Evolutionary conservation across 306 rosid genomes (phyloP), one percentile per base, ranked within the genome.

Genomic region (Pueraria montana): DNA sequence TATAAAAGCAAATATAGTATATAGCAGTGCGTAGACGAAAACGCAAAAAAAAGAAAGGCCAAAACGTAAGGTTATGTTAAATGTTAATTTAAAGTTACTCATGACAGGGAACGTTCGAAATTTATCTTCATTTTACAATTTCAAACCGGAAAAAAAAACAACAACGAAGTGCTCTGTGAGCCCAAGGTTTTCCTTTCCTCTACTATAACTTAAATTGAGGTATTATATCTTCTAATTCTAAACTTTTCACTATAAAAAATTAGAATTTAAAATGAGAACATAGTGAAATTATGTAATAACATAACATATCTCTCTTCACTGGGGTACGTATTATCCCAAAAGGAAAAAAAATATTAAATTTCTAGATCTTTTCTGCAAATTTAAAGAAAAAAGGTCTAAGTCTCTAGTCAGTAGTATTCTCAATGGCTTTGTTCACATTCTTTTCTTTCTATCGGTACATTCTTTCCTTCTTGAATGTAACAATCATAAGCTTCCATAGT

Each of bases 381-480:
- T 72, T 67, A 1, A 80, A 43, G 43, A 38, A 18, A 27, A 45
- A 65, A 30, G 18, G 72, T 46, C 38, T 14, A 64, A 55, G 16
- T n/a, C 42, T 71, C 45, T 48, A 50, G 65, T 52, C 76, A 8
- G 3, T n/a, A 30, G 10, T n/a, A 13, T 66, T 55, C 50, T 63
- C 52, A 72, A 4, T 67, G 32, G 82, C 55, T 78, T 73, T 74
- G 14, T 63, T 53, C 14, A 68, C 65, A 42, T 66, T 70, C 18
- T 70, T 16, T 77, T 26, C 64, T 77, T 69, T 2, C 30, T 42
- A 46, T 61, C 10, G 26, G 62, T 11, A 45, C 26, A 72, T 55
- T 63, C 80, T 78, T n/a, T 82, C 36, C 74, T 66, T 72, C 27
- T 45, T 65, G 23, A 63, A 50, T 36, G 26, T 8, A 71, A 61